Conservation (phyloP, 2,329 filamentous ascomycete species). For the Fusarium camptoceras region DNA sequence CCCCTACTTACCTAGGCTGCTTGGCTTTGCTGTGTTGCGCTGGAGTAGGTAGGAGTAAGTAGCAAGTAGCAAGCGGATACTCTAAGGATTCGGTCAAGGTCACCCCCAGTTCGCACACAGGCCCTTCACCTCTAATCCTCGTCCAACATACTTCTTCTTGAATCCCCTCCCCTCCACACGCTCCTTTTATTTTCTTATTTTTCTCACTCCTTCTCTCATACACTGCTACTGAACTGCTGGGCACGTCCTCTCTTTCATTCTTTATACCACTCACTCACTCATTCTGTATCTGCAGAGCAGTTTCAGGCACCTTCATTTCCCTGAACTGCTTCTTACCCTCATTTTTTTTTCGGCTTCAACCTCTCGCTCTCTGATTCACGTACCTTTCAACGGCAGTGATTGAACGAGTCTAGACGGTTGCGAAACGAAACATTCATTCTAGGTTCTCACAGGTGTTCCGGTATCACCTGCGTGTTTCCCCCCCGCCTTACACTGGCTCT, state of each 20-base stretch:
- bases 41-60: neutral
- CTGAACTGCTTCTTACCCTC: slow-evolving; percentile 49
- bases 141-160: slow-evolving; percentile 40
- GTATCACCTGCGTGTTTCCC: slow-evolving; percentile 48
- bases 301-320: slow-evolving; percentile 29
- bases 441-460: slow-evolving; percentile 49
- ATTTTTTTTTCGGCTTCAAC: slow-evolving; percentile 31
- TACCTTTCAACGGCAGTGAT: neutral
- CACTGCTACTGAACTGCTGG: slow-evolving; percentile 46
- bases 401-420: slow-evolving; percentile 32
- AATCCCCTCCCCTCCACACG: slow-evolving; percentile 38
- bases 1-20: neutral
- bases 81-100: slow-evolving; percentile 20
- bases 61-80: neutral
- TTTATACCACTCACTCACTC: slow-evolving; percentile 17
- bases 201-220: slow-evolving; percentile 19
- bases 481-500: slow-evolving; percentile 23
- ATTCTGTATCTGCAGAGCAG: slow-evolving; percentile 35
- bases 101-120: slow-evolving; percentile 34
- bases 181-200: slow-evolving; percentile 28
- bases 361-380: slow-evolving; percentile 40
- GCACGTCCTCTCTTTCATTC: slow-evolving; percentile 50
- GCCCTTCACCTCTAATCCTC: slow-evolving; percentile 36
- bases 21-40: neutral
- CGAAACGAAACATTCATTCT: slow-evolving; percentile 45